Percentiles rank a stretch among this genome's conserved stretches.
These are phyloP conservation scores for Trichoderma virens DNA, from an alignment of 495 filamentous ascomycete genomes.

Conservation along the genomic window DNA sequence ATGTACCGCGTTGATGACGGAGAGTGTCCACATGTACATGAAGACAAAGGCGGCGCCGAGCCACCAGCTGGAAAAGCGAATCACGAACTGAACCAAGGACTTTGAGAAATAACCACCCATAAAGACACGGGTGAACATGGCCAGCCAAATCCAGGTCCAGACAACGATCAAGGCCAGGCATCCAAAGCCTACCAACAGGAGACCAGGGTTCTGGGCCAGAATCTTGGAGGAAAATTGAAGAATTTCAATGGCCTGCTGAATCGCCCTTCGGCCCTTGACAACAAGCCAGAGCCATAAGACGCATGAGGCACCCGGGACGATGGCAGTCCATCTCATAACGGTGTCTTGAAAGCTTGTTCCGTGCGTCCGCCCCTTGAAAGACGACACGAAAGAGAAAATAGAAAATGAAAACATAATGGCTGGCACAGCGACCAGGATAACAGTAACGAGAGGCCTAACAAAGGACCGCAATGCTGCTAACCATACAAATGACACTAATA, in stretches of 20 bases:
- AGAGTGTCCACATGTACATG: constrained; percentile 91
- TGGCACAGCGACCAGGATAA: constrained; percentile 76
- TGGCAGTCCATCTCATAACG: constrained; percentile 80
- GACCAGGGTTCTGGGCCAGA: constrained; percentile 71
- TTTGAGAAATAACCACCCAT: constrained; percentile 69
- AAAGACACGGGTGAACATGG: constrained; percentile 94
- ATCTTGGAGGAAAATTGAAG: constrained; percentile 88
- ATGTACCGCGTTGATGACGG: constrained; percentile 77
- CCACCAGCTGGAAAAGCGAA: constrained; percentile 85
- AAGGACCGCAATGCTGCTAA: constrained; percentile 80
- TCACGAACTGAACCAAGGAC: constrained; percentile 56
- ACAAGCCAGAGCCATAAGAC: constrained; percentile 76
- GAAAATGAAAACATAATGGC: constrained; percentile 79
- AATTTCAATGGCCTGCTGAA: constrained; percentile 73
- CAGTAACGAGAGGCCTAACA: constrained; percentile 67
- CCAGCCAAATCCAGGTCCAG: constrained; percentile 94
- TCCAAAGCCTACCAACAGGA: constrained; percentile 74
- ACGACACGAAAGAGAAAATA: constrained; percentile 83
- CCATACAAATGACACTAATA: constrained; percentile 84
- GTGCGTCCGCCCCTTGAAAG: constrained; percentile 65
- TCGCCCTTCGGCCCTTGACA: constrained; percentile 66
- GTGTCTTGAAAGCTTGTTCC: constrained; percentile 73
- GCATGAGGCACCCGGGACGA: constrained; percentile 65
- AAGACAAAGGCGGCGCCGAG: constrained; percentile 82
- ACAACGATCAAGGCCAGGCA: constrained; percentile 66